Conservation (phyloP, 2,329 filamentous ascomycete genomes). For the Aspergillus felis region DNA sequence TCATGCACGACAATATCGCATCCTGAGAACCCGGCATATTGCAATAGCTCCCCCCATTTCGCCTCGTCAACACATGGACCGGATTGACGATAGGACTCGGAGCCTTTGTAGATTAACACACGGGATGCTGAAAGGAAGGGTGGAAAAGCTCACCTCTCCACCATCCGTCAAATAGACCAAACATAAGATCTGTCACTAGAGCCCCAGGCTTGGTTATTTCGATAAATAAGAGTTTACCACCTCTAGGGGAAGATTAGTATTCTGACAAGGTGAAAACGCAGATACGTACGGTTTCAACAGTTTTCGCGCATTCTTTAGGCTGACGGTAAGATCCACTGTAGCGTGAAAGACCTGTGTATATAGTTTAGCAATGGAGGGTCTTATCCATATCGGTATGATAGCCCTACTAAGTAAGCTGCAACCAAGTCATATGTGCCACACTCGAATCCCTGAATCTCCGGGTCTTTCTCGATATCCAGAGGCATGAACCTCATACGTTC, state of each 20-base stretch:
- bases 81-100: conserved; percentile 3
- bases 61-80: conserved; percentile 5
- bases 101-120: conserved; percentile 1
- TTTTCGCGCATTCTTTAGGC: conserved; percentile 6
- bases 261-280: not conserved
- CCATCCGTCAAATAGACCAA: conserved; percentile 13
- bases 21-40: conserved; percentile 12
- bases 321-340: conserved; percentile 1
- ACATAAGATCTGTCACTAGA: conserved; percentile 2
- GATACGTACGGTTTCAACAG: conserved; percentile 8
- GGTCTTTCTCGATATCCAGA: conserved; percentile 15
- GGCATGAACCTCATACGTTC: conserved; percentile 10
- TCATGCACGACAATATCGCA: conserved; percentile 13
- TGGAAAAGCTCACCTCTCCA: conserved; percentile 4
- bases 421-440: conserved; percentile 17
- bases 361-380: not conserved
- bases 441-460: conserved; percentile 13
- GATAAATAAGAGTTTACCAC: conserved; percentile 9
- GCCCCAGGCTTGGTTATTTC: conserved; percentile 5
- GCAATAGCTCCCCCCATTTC: conserved; percentile 6
- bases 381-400: not conserved
- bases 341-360: conserved; percentile 7
- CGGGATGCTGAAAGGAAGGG: no score
- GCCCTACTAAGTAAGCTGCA: conserved; percentile 10
- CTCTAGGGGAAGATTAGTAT: not conserved